These are phyloP conservation scores for Lipomyces spencermartinsiae DNA, from an alignment of 805 yeast species.

Conservation along the genomic window DNA sequence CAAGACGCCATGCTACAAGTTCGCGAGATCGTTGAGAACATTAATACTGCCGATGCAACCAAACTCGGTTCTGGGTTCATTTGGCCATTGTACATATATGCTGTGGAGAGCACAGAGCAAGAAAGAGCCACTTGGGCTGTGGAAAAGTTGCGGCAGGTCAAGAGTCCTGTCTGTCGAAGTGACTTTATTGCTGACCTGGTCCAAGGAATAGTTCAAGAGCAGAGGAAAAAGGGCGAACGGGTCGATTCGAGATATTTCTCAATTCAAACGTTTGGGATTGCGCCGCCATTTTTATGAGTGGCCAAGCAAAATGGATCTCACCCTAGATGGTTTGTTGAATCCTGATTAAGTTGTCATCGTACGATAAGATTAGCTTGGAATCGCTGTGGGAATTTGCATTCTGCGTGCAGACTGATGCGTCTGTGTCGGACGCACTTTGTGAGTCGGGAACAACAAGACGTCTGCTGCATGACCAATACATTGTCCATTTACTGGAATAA, in stretches of 20 bases:
- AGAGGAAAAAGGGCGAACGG: not conserved
- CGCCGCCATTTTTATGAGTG: not conserved
- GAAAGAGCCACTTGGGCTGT: not conserved
- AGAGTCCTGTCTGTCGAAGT: not conserved
- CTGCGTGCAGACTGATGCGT: no score
- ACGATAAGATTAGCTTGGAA: not conserved
- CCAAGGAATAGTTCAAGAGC: not conserved
- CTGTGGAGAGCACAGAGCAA: not conserved
- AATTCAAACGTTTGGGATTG: not conserved
- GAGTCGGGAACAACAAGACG: not conserved
- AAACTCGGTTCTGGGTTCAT: not conserved
- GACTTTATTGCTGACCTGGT: not conserved
- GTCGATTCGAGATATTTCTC: not conserved
- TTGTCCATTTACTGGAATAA: conserved; percentile 47
- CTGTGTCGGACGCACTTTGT: not conserved
- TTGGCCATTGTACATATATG: not conserved
- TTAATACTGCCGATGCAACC: not conserved
- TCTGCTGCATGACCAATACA: not conserved
- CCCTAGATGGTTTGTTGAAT: not conserved
- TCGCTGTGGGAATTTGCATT: not conserved
- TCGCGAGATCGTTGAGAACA: not conserved
- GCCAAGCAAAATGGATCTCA: not conserved
- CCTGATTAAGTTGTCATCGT: not conserved
- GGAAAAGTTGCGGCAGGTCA: not conserved
- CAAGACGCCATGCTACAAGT: not conserved